Evolutionary conservation across 306 rosid genomes (phyloP).

Genomic region (Fragaria ananassa): DNA sequence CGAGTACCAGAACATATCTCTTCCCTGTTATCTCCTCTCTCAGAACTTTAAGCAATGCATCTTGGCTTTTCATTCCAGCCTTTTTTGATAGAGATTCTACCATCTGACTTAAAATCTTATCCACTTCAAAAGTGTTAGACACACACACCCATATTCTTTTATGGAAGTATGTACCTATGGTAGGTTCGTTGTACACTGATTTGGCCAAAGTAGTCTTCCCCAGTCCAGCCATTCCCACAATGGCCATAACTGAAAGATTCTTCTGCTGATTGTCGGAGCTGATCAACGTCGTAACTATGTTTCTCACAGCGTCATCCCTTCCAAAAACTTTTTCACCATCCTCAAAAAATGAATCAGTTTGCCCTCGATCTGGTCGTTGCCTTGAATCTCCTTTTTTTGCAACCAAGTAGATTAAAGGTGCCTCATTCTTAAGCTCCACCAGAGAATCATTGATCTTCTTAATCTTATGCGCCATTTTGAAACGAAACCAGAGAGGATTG

Average conservation of each 20-base stretch:
- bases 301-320: no score
- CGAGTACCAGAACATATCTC: conserved; percentile 15
- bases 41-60: not conserved
- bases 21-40: not conserved
- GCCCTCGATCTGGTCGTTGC: not conserved
- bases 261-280: no score
- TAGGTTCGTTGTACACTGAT: not conserved
- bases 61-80: no score
- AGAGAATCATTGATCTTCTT: not conserved
- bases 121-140: conserved; percentile 4
- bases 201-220: no score
- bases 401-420: not conserved
- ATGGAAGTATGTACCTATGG: not conserved
- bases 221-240: no score
- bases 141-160: conserved; percentile 22
- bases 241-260: no score
- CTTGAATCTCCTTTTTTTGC: not conserved
- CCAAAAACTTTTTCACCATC: no score
- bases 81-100: not conserved
- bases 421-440: not conserved
- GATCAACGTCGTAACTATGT: no score
- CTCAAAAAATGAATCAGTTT: not conserved
- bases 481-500: not conserved
- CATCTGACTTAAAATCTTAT: not conserved
- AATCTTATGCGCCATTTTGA: not conserved